Conservation (phyloP, 768 basidiomycete genomes). For the Mycena rosella region DNA sequence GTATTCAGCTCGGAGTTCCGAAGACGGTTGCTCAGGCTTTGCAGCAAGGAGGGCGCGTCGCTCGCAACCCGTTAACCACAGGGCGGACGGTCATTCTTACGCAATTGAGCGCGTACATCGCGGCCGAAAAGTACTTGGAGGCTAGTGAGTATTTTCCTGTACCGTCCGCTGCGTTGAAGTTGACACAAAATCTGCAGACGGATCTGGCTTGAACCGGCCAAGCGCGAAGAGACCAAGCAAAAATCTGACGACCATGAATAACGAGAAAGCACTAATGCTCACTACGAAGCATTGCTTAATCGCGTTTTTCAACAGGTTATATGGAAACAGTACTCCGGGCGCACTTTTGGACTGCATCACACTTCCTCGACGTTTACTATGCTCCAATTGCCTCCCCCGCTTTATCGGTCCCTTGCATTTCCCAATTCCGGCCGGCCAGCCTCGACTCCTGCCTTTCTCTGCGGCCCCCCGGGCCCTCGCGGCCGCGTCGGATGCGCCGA, state of each 20-base stretch:
- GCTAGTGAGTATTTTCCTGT: no score
- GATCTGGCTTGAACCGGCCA: no score
- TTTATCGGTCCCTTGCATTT: no score
- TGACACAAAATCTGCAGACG: no score
- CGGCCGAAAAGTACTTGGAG: no score
- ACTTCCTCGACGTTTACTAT: constrained; percentile 12
- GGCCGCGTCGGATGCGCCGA: neutral
- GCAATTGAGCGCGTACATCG: no score
- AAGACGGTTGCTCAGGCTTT: no score
- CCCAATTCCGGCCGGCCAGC: neutral
- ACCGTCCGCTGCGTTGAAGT: no score
- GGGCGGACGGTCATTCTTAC: no score
- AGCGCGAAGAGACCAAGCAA: neutral
- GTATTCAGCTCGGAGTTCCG: no score
- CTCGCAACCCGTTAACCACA: no score
- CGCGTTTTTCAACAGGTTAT: constrained; percentile 21
- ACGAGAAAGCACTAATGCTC: constrained; percentile 29
- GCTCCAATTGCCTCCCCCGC: constrained; percentile 21
- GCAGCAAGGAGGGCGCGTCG: no score
- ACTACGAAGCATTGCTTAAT: constrained; percentile 17
- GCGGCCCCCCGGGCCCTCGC: neutral
- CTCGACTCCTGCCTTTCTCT: neutral
- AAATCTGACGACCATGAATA: constrained; percentile 23
- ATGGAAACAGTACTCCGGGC: constrained; percentile 1
- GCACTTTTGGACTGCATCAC: constrained; percentile 23